Base-by-base conservation (phyloP, 495 filamentous ascomycete species). In the Immersiella caudata region DNA sequence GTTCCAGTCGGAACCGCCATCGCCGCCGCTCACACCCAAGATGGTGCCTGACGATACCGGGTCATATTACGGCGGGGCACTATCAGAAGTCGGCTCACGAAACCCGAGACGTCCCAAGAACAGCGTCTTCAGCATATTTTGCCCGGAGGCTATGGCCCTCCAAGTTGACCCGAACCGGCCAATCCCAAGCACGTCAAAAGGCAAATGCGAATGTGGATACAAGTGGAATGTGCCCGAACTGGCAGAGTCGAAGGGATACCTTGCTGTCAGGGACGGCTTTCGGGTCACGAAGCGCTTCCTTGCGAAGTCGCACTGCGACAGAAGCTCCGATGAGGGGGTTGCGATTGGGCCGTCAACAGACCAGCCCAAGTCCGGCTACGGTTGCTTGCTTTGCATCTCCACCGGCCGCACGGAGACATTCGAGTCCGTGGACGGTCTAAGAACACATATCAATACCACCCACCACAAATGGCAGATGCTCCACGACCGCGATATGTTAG, bases 381-480 rank as follows among this genome's bases (percentile, higher is more conserved):
- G 71, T 14, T 73, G 71, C 50, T 60, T 72, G 16, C 68, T 75
- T 5, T 73, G 73, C 63, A 72, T 69, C 18, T 77, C 73, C 1
- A 79, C 67, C 14, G 78, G 77, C 11, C 73, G 67, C 40, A 74
- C 73, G 0, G 73, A 78, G 60, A 78, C 71, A 1, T 80, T 75
- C 50, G 68, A 66, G 21, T 75, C 61, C 18, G 71, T 74, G 26
- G 73, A 71, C 40, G 61, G 67, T 24, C 69, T 79, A 51, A 71
- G 67, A 25, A 65, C 68, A 20, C 77, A 80, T 46, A 76, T 80
- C 59, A 75, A 79, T 36, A 65, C 62, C 29, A 70, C 69, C 6
- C 77, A 80, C 62, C 74, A 71, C 40, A 80, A 80, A 67, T 80
- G 78, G 78, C 76, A 80, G 70, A 65, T 80, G 61, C 72, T 79